Conservation (phyloP, 495 filamentous ascomycete genomes). For the Sabuloglossum arenarium region DNA sequence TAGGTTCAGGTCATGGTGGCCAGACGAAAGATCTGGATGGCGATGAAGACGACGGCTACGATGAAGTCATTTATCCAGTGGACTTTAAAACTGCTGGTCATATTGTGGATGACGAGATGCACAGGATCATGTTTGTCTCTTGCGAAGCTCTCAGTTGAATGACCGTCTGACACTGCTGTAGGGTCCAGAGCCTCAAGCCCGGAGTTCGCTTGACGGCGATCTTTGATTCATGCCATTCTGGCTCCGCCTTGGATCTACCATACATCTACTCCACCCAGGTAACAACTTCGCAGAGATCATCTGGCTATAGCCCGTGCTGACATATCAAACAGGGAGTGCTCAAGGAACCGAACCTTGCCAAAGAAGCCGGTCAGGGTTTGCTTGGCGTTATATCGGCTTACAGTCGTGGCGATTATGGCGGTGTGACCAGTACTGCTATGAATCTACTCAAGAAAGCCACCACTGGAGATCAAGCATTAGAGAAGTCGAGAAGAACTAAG, state of each 20-base stretch:
- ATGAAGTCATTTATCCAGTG: constrained; percentile 95
- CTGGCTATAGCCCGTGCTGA: neutral
- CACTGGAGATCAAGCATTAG: constrained; percentile 58
- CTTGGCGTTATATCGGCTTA: constrained; percentile 79
- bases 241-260: constrained; percentile 84
- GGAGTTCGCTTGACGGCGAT: constrained; percentile 91
- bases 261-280: constrained; percentile 79
- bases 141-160: neutral
- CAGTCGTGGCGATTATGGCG: constrained; percentile 69
- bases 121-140: constrained; percentile 61
- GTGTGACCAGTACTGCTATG: constrained; percentile 60
- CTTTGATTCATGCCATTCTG: constrained; percentile 98
- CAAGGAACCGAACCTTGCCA: constrained; percentile 95
- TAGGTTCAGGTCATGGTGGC: constrained; percentile 53
- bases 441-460: constrained; percentile 89
- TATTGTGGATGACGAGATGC: constrained; percentile 98
- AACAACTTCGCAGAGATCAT: neutral
- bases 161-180: constrained; percentile 4
- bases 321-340: constrained; percentile 45
- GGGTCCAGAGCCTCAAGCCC: constrained; percentile 50
- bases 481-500: constrained; percentile 67
- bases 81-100: constrained; percentile 81
- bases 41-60: constrained; percentile 87
- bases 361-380: constrained; percentile 88
- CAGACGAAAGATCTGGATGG: constrained; percentile 93